phyloP scores from a whole-genome alignment of 345 rosid species.

The Turritis glabra region DNA sequence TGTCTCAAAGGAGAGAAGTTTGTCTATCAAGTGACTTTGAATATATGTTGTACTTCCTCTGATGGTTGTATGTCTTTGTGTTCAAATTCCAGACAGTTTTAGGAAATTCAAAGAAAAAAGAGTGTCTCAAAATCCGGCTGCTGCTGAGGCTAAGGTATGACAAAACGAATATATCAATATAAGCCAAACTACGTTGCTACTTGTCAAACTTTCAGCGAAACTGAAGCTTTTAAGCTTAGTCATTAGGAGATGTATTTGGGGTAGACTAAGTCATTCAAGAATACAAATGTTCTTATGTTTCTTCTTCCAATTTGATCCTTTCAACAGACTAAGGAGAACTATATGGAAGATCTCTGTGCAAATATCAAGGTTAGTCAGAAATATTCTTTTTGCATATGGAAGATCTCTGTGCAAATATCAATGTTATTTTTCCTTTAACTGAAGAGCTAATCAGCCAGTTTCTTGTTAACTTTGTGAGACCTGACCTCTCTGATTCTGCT shows the following conservation, averaged over 20 bases:
- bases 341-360: constrained; percentile 76
- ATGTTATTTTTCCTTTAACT: constrained; percentile 43
- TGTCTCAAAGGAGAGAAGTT: background rate
- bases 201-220: constrained; percentile 5
- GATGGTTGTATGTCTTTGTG: constrained; percentile 6
- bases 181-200: background rate
- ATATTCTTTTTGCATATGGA: constrained; percentile 49
- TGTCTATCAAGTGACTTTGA: background rate
- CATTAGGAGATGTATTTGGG: background rate
- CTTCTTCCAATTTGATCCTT: background rate
- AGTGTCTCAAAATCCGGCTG: constrained; percentile 62
- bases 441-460: constrained; percentile 8
- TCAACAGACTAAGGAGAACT: constrained; percentile 57
- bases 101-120: constrained; percentile 79
- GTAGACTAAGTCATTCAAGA: constrained; percentile 7
- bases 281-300: constrained; percentile 6
- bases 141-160: constrained; percentile 63
- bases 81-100: constrained; percentile 61
- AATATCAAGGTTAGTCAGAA: constrained; percentile 62
- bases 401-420: constrained; percentile 65
- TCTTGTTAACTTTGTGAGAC: constrained; percentile 11
- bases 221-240: background rate
- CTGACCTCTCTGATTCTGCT: background rate
- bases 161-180: background rate
- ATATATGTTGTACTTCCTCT: background rate